A percentile compares a stretch with the other conserved stretches of the same genome.
phyloP scores from a whole-genome alignment of 176 grass and related monocot genomes.

The Triticum dicoccoides region DNA sequence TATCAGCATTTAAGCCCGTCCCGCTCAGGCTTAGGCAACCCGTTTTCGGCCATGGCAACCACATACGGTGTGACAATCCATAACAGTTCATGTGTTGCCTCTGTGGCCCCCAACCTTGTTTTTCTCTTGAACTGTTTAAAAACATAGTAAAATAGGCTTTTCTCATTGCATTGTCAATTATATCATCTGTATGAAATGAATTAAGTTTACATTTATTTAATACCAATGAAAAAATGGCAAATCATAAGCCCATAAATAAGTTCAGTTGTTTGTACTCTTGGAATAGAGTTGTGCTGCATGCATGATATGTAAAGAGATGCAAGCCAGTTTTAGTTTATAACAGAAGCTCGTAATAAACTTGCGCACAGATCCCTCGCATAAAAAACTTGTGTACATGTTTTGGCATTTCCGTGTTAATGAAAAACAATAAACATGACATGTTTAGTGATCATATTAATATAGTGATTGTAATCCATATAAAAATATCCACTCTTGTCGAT shows the following conservation, averaged over 20 bases:
- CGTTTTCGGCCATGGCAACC: background rate
- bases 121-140: background rate
- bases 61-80: background rate
- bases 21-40: background rate
- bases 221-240: background rate
- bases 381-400: no score
- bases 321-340: background rate
- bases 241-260: background rate
- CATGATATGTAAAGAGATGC: background rate
- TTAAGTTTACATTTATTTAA: background rate
- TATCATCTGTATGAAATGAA: background rate
- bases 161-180: background rate
- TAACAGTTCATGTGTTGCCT: background rate
- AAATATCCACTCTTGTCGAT: no score
- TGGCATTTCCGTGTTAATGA: no score
- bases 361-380: background rate
- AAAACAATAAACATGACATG: no score
- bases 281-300: background rate
- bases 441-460: no score
- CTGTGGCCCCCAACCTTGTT: background rate
- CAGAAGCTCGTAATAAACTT: background rate
- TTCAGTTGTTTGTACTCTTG: background rate
- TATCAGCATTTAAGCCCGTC: background rate
- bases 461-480: no score
- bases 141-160: background rate